Evolutionary conservation across 1,284 basidiomycete species (phyloP).

Genomic region (Termitomyces sp.): DNA sequence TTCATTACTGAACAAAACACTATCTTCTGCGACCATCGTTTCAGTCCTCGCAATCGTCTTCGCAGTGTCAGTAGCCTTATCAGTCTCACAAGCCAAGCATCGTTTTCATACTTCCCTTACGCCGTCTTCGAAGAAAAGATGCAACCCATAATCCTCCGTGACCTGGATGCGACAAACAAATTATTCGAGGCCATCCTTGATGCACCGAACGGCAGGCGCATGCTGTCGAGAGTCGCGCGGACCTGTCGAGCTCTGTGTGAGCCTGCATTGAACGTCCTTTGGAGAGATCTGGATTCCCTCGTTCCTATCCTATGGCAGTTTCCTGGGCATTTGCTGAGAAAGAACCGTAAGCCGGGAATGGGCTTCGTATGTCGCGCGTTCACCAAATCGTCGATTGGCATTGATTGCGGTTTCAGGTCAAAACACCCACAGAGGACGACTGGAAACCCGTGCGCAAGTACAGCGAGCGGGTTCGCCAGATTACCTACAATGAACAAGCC

Average conservation of each 20-base stretch:
- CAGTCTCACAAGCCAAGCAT: constrained; percentile 22
- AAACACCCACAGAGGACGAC: constrained; percentile 55
- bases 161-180: constrained; percentile 56
- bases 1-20: constrained; percentile 41
- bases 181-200: constrained; percentile 68
- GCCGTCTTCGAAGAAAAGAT: constrained; percentile 43
- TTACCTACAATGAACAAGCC: constrained; percentile 63
- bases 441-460: constrained; percentile 63
- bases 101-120: constrained; percentile 34
- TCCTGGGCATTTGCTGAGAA: constrained; percentile 60
- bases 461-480: constrained; percentile 57
- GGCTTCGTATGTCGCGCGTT: constrained; percentile 56
- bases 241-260: constrained; percentile 69
- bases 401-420: constrained; percentile 36
- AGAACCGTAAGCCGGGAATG: constrained; percentile 60
- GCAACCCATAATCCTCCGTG: constrained; percentile 52
- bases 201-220: constrained; percentile 55
- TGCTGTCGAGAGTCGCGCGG: constrained; percentile 61
- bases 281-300: constrained; percentile 73
- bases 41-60: constrained; percentile 34
- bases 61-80: constrained; percentile 29
- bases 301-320: constrained; percentile 66
- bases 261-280: constrained; percentile 66
- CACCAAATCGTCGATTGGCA: constrained; percentile 6
- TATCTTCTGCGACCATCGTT: constrained; percentile 33